Base-by-base conservation (phyloP, 169 alveolate genomes). In the Plasmodium adleri region DNA sequence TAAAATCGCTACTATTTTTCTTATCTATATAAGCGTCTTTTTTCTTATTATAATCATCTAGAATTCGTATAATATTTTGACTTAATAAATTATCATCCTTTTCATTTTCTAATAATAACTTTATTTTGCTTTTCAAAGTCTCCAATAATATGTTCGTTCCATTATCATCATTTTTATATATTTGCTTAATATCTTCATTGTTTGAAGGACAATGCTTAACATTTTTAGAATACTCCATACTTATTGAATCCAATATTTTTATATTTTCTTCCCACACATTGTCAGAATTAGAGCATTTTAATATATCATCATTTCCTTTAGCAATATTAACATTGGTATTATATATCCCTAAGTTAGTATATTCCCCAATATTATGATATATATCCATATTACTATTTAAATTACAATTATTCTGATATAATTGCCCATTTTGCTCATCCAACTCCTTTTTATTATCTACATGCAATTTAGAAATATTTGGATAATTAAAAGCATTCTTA, bases 11-110 rank as follows among this genome's bases (percentile, higher is more conserved):
- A 68, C 13, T 17, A 68, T 13, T 26, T 5, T 10, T 45, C 8
- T 39, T 47, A 45, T 45, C 26, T 15, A 9, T 59, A 68, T 10
- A 15, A 13, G 28, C 47, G 28, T 17, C 15, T 13, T 56, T 56
- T 56, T 22, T 66, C 5, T 28, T 66, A 66, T 74, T 60, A 74
- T 74, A 62, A 13, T 74, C 88, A 74, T 50, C 13, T 59, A 74
- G n/a, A 24, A 50, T 52, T 10, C 63, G 50, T 67, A 45, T 60
- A 62, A 74, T 58, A 13, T 74, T n/a, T 74, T 60, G 49, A 74
- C 88, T 74, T 22, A 74, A 32, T 13, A 45, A 9, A 45, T 24
- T 12, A 9, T 74, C 88, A 15, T 74, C 74, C 9, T 59, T 66
- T 32, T 74, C 88, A 66, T 74, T 13, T 26, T 74, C 74, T 20